phyloP scores from a whole-genome alignment of 345 rosid species.

The Zanthoxylum bungeanum region DNA sequence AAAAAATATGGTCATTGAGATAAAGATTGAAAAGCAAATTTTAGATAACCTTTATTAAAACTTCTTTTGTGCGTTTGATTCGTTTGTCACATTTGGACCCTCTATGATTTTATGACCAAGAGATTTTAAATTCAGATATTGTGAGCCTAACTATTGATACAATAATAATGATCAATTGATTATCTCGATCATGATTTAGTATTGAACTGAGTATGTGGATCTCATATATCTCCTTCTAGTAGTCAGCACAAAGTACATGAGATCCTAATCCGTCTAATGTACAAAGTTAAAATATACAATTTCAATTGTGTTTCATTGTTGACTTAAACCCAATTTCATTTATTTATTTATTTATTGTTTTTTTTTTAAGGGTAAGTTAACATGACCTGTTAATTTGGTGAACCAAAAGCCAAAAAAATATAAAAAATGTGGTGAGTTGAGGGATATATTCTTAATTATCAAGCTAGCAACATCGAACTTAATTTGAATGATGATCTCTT shows the following conservation, averaged over 20 bases:
- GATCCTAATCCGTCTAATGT: background rate
- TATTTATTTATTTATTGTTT: no score
- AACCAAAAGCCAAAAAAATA: background rate
- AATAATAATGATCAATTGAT: background rate
- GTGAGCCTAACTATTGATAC: background rate
- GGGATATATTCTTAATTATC: background rate
- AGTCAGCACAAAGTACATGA: no score
- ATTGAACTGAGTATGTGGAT: no score
- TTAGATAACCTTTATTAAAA: background rate
- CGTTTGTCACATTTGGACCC: background rate
- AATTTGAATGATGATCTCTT: background rate
- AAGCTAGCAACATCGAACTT: background rate
- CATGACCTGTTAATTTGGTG: background rate
- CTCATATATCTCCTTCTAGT: no score
- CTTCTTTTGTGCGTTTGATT: background rate
- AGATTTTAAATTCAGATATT: background rate
- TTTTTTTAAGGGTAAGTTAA: background rate
- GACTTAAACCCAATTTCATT: background rate
- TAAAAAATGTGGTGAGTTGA: background rate
- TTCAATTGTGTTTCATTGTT: background rate
- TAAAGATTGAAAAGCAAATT: slow-evolving; percentile 24
- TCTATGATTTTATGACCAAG: background rate
- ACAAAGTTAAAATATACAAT: background rate
- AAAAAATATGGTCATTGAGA: background rate
- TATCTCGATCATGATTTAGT: no score